Evolutionary conservation across 129 eudicot genomes (phyloP), one percentile per base, ranked within the genome.

Genomic region (Solidago caesia): DNA sequence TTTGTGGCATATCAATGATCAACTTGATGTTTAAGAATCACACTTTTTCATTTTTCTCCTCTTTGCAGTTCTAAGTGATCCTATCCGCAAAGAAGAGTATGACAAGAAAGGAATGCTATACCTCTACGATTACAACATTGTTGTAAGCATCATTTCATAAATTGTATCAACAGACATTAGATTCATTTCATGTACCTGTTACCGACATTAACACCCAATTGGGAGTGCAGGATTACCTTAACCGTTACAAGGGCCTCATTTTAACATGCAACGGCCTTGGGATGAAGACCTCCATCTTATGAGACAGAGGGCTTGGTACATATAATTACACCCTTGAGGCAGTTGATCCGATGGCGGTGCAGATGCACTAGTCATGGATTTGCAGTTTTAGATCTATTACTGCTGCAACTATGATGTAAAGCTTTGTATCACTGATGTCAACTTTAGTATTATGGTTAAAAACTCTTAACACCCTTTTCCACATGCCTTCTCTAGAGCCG

Each of bases 201-300:
- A 13, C 26, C 56, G 47, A 52, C 44, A 42, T 57, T 64, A 13
- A 26, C 29, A 68, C 33, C 53, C 16, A 56, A 49, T 52, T 55
- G 33, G 26, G 64, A 58, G 7, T 84, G 83, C 97, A 92, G 97
- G 97, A 92, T 60, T 89, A 92, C 61, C 92, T 92, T 49, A 72
- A 84, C 46, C 97, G 96, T 45, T 83, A 92, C 91, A 92, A 92
- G 82, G 92, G 97, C 71, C 92, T 92, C 45, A 92, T 92, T 15
- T 76, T 92, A 51, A 92, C 97, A 33, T 92, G 97, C 82, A 92
- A 85, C 53, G 97, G 97, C 51, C 96, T 92, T 26, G 97, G 97
- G 46, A 87, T 92, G 96, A 87, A 87, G 83, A 82, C 82, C 74
- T 89, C 91, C 2, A 87, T 85, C 70, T 89, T 89, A 89, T 92